These are phyloP conservation scores for Dendrocalamus sinicus DNA, from an alignment of 176 grass and related monocot genomes.

Conservation along the genomic window DNA sequence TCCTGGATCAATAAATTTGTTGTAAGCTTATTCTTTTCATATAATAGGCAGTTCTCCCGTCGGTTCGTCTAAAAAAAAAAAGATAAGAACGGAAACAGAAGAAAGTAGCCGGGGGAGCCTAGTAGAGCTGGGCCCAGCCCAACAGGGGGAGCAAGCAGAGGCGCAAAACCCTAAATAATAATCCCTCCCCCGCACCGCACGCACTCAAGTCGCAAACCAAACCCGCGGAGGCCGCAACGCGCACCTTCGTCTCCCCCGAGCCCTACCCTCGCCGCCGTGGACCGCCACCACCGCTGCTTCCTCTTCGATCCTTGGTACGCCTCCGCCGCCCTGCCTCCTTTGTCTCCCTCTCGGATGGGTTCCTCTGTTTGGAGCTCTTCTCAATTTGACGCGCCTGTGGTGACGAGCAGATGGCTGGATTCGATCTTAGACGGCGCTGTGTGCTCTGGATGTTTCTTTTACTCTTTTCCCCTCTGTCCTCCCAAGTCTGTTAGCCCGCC, in stretches of 20 bases:
- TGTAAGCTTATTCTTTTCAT: too few species aligned
- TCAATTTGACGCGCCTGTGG: background rate
- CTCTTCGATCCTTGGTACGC: background rate
- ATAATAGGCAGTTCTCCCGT: too few species aligned
- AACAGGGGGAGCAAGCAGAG: too few species aligned
- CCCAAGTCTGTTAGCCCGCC: too few species aligned
- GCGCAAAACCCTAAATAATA: background rate
- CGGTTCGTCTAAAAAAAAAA: too few species aligned
- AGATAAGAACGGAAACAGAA: too few species aligned
- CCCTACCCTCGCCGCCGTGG: background rate
- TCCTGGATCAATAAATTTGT: too few species aligned
- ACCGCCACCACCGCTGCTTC: background rate
- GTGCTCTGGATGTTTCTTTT: background rate
- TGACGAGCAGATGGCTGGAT: background rate
- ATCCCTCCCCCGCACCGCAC: background rate
- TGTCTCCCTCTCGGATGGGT: background rate
- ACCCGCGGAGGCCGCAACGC: background rate
- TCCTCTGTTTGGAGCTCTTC: background rate
- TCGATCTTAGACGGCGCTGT: too few species aligned
- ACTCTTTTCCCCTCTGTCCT: background rate
- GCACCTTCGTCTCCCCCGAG: background rate
- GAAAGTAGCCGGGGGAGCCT: too few species aligned
- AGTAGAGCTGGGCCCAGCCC: too few species aligned
- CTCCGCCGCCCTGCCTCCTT: background rate
- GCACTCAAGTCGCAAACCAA: background rate